A percentile compares a stretch with the other conserved stretches of the same genome.
phyloP scores from a whole-genome alignment of 352 stramenopile species.

The Pythium pectinolyticum region DNA sequence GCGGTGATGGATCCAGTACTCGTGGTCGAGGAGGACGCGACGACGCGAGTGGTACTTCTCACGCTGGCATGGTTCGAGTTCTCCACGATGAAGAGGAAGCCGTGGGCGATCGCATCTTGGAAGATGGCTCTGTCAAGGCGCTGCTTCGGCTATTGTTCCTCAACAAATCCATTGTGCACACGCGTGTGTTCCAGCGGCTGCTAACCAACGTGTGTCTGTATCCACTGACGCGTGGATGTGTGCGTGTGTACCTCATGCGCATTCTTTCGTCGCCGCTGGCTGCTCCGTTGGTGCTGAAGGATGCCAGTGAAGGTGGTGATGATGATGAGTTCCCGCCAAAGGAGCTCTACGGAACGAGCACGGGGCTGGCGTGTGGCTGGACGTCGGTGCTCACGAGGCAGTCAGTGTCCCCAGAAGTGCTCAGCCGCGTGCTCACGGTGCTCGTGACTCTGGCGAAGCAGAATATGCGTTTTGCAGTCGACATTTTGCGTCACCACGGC shows the following conservation, averaged over 20 bases:
- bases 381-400: slow-evolving; percentile 22
- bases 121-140: slow-evolving; percentile 62
- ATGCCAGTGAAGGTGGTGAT: slow-evolving; percentile 20
- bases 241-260: slow-evolving; percentile 64
- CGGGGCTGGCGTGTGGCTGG: slow-evolving; percentile 9
- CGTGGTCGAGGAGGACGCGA: slow-evolving; percentile 40
- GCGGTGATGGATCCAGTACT: slow-evolving; percentile 41
- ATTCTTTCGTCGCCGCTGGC: slow-evolving; percentile 43
- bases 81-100: slow-evolving; percentile 72
- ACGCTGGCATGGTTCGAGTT: slow-evolving; percentile 70
- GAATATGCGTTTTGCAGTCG: slow-evolving; percentile 88
- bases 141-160: slow-evolving; percentile 80
- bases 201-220: slow-evolving; percentile 83
- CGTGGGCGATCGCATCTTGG: slow-evolving; percentile 57
- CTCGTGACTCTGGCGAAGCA: slow-evolving; percentile 89
- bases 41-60: slow-evolving; percentile 16
- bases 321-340: slow-evolving; percentile 62
- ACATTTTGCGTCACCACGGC: slow-evolving; percentile 76
- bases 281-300: slow-evolving; percentile 14
- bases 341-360: slow-evolving; percentile 53
- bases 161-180: slow-evolving; percentile 78
- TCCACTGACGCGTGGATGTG: slow-evolving; percentile 57
- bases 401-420: slow-evolving; percentile 79
- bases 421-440: slow-evolving; percentile 87
- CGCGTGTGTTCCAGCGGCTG: slow-evolving; percentile 77